Conservation (phyloP, 1,139 yeast species). For the Blastobotrys illinoisensis region DNA sequence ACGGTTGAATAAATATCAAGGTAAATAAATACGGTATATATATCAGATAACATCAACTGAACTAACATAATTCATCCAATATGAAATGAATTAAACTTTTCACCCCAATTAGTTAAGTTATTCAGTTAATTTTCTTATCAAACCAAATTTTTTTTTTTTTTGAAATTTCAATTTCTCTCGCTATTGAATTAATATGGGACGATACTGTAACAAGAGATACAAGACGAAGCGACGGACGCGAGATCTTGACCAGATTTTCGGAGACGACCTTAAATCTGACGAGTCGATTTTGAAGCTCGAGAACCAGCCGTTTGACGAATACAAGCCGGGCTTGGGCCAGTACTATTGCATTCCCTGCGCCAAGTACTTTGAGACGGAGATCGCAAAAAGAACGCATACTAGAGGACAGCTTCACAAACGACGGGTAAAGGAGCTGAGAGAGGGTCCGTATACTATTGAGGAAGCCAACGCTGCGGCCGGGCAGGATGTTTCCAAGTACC, state of each 20-base stretch:
- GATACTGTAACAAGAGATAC: conserved; percentile 66
- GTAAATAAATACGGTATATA: no score
- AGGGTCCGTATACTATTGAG: conserved; percentile 76
- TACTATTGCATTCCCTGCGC: conserved; percentile 93
- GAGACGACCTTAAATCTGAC: conserved; percentile 62
- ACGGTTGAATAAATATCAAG: no score
- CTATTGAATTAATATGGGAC: conserved; percentile 52
- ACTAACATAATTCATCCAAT: neutral
- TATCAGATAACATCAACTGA: neutral
- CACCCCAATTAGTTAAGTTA: neutral
- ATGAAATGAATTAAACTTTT: neutral
- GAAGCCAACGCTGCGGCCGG: conserved; percentile 94
- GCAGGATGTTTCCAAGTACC: conserved; percentile 58
- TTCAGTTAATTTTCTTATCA: neutral
- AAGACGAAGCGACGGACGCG: conserved; percentile 38
- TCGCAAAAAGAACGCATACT: conserved; percentile 65
- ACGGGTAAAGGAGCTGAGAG: conserved; percentile 67
- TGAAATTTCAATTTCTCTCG: neutral
- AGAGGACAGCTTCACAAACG: conserved; percentile 80
- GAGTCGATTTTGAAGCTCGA: conserved; percentile 59
- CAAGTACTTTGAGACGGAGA: conserved; percentile 77
- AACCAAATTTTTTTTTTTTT: conserved; percentile 3
- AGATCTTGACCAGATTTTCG: conserved; percentile 72
- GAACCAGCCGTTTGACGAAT: conserved; percentile 84
- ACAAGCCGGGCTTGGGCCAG: conserved; percentile 90